phyloP scores from a whole-genome alignment of 345 rosid genomes.

The Trapa incisa region DNA sequence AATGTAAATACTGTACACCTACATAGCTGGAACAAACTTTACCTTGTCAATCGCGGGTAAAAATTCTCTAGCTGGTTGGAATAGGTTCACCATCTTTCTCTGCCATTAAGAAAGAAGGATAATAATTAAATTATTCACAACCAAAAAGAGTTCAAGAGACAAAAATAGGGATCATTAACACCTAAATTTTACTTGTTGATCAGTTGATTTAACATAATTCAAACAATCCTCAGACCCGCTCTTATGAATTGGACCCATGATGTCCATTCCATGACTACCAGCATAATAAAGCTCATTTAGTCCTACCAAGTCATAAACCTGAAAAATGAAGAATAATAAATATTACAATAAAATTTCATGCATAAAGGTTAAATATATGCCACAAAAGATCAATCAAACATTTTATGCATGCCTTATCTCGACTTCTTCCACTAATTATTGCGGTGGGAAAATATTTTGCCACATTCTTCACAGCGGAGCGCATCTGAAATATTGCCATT shows the following conservation, averaged over 20 bases:
- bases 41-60: conserved; percentile 73
- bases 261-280: conserved; percentile 99
- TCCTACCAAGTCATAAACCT: conserved; percentile 83
- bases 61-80: conserved; percentile 91
- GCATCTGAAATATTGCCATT: conserved; percentile 44
- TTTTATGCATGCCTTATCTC: conserved; percentile 44
- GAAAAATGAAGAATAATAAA: conserved; percentile 8
- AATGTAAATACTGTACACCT: background rate
- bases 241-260: conserved; percentile 45
- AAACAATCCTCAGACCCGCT: conserved; percentile 31
- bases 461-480: conserved; percentile 65
- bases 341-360: background rate
- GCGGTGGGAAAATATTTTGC: conserved; percentile 84
- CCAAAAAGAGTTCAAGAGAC: background rate
- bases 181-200: conserved; percentile 38
- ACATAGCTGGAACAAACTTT: background rate
- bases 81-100: conserved; percentile 72
- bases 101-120: conserved; percentile 10
- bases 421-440: conserved; percentile 89
- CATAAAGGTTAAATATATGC: conserved; percentile 2
- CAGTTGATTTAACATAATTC: conserved; percentile 45
- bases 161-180: background rate
- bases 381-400: background rate
- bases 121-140: background rate
- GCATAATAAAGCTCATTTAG: conserved; percentile 89